Conservation (phyloP, 768 basidiomycete species). For the Trametes villosa region DNA sequence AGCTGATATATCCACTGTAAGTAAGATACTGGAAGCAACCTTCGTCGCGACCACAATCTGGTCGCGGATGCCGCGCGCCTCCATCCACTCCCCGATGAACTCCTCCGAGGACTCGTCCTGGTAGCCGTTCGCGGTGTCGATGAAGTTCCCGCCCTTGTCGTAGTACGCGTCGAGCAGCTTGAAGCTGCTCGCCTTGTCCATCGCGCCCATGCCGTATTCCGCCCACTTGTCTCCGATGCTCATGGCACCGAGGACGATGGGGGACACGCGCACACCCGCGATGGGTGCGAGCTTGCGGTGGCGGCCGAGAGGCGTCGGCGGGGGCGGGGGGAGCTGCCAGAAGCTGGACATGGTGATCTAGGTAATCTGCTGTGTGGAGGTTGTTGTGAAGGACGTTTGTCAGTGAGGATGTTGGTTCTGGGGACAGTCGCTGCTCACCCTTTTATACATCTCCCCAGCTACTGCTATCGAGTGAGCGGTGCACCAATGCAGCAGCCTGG, state of each 20-base stretch:
- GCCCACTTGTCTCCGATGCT: slow-evolving; percentile 52
- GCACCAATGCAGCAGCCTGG: no score
- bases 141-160: slow-evolving; percentile 52
- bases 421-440: no score
- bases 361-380: no score
- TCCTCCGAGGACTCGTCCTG: slow-evolving; percentile 61
- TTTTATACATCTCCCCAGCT: no score
- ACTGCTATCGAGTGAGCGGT: no score
- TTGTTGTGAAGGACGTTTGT: no score
- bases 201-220: slow-evolving; percentile 41
- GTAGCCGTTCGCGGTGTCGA: slow-evolving; percentile 53
- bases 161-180: slow-evolving; percentile 51
- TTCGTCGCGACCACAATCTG: slow-evolving; percentile 55
- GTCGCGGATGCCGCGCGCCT: slow-evolving; percentile 46
- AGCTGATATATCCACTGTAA: not conserved
- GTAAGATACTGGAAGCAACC: slow-evolving; percentile 22
- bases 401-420: no score
- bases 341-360: slow-evolving; percentile 17
- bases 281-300: slow-evolving; percentile 45
- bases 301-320: slow-evolving; percentile 33
- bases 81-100: slow-evolving; percentile 58
- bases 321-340: slow-evolving; percentile 23
- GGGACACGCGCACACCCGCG: slow-evolving; percentile 53
- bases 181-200: slow-evolving; percentile 48
- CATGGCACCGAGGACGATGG: slow-evolving; percentile 52